A percentile compares a stretch with the other conserved stretches of the same genome.
phyloP scores from a whole-genome alignment of 2,329 filamentous ascomycete species.

The Fonsecaea erecta region DNA sequence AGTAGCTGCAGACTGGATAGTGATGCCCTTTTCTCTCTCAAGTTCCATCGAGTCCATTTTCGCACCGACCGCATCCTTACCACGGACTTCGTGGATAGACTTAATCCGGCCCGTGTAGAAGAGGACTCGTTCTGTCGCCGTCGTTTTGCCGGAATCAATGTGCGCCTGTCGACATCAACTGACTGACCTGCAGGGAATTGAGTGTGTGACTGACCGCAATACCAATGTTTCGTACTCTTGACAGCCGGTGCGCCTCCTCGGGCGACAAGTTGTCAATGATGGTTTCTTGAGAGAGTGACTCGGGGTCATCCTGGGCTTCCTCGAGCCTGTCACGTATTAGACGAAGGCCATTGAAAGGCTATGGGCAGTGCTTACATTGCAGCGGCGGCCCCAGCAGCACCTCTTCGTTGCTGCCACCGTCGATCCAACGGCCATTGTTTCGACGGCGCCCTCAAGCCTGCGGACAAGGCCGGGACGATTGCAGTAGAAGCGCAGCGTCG shows the following conservation, averaged over 20 bases:
- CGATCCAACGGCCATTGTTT: conserved; percentile 43
- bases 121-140: conserved; percentile 91
- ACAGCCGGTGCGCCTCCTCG: conserved; percentile 76
- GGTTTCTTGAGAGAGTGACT: conserved; percentile 62
- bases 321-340: conserved; percentile 51
- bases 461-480: conserved; percentile 16
- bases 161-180: conserved; percentile 67
- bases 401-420: conserved; percentile 50
- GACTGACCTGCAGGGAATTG: not conserved
- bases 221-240: conserved; percentile 91
- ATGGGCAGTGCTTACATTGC: conserved; percentile 47
- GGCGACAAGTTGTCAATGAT: conserved; percentile 81
- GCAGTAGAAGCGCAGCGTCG: conserved; percentile 44
- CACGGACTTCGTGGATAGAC: conserved; percentile 93
- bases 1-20: conserved; percentile 96
- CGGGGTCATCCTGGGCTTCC: conserved; percentile 60
- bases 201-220: conserved; percentile 71
- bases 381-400: conserved; percentile 50
- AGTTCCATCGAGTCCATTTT: conserved; percentile 99
- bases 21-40: conserved; percentile 97
- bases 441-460: conserved; percentile 9
- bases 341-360: not conserved
- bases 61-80: conserved; percentile 90
- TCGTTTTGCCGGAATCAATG: conserved; percentile 98
- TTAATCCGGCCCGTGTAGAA: conserved; percentile 98